Evolutionary conservation across 2,329 filamentous ascomycete genomes (phyloP), one percentile per base, ranked within the genome.

Genomic region (Phaeomoniella chlamydospora): DNA sequence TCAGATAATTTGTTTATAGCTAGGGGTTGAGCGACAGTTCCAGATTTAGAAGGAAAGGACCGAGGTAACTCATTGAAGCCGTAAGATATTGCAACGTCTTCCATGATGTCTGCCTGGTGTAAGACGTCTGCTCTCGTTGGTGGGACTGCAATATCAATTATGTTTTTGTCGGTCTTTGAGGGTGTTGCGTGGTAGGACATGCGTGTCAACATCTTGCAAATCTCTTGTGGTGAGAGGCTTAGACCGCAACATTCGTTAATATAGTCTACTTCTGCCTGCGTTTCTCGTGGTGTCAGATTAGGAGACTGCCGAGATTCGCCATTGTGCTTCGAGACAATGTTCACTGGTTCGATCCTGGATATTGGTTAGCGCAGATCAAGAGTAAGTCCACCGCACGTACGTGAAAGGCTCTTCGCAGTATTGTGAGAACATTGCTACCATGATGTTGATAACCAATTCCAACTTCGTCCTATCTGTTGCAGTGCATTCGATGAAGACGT

Each of bases 41-140:
- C 81, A 15, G 82, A 80, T 53, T 86, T 87, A 58, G 78, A 86
- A 5, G 87, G 86, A 51, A 88, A 85, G 34, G 80, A 77, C 36
- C 86, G 79, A 1, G 88, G 87, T 13, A 98, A 77, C 43, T 82
- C 85, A 69, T 98, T 98, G 72, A 94, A 98, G 45, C 92, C 90
- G 57, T 96, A 94, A 36, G 85, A 86, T 45, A 98, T 90, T 29
- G 86, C 90, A 14, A 92, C 78, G 54, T 98, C 92, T 63, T 98
- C 90, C 88, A 98, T 98, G 47, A 98, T 83, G 55, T 98, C 90
- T 49, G 86, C 92, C 54, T 94, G 82, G 59, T 98, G 90, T 18
- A 98, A 76, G 30, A 98, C 80, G 57, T 98, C 90, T 33, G 90
- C 88, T 43, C 90, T 76, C 33, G 87, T 96, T 18, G 87, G 75